Evolutionary conservation across 495 filamentous ascomycete species (phyloP).

Genomic region (Beverwykella pulmonaria): DNA sequence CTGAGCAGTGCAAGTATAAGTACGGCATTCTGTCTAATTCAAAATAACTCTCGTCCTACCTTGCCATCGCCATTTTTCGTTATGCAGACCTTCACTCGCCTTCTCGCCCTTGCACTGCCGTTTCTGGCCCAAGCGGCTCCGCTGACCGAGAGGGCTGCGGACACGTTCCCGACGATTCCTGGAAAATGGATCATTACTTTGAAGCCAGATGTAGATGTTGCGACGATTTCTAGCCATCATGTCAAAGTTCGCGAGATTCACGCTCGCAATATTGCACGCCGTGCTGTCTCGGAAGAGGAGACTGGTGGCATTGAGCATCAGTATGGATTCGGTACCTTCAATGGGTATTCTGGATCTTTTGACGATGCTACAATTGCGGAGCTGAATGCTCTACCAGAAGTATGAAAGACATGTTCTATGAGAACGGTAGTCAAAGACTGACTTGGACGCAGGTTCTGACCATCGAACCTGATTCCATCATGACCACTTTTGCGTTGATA

Average conservation of each 20-base stretch:
- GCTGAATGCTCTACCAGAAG: conserved; percentile 92
- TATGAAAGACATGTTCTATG: conserved; percentile 56
- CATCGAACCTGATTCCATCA: conserved; percentile 84
- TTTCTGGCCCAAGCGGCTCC: conserved; percentile 17
- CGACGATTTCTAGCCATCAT: conserved; percentile 13
- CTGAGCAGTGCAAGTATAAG: background rate
- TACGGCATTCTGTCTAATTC: background rate
- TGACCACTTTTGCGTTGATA: conserved; percentile 70
- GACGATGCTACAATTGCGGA: conserved; percentile 87
- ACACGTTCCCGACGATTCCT: background rate
- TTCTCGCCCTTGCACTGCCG: conserved; percentile 15
- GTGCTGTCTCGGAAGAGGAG: conserved; percentile 14
- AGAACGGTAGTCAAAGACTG: background rate
- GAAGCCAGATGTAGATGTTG: conserved; percentile 16
- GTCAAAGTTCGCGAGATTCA: conserved; percentile 21
- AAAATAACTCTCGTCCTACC: background rate
- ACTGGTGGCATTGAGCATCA: conserved; percentile 82
- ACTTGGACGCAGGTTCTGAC: conserved; percentile 73
- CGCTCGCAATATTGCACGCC: conserved; percentile 15
- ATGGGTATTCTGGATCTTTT: conserved; percentile 94
- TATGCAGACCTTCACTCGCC: conserved; percentile 30
- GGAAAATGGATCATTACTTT: conserved; percentile 29
- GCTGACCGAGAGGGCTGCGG: background rate
- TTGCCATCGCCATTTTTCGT: background rate
- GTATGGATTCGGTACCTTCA: conserved; percentile 78